Base-by-base conservation (phyloP, 2,329 filamentous ascomycete species). In the Exophiala aquamarina region DNA sequence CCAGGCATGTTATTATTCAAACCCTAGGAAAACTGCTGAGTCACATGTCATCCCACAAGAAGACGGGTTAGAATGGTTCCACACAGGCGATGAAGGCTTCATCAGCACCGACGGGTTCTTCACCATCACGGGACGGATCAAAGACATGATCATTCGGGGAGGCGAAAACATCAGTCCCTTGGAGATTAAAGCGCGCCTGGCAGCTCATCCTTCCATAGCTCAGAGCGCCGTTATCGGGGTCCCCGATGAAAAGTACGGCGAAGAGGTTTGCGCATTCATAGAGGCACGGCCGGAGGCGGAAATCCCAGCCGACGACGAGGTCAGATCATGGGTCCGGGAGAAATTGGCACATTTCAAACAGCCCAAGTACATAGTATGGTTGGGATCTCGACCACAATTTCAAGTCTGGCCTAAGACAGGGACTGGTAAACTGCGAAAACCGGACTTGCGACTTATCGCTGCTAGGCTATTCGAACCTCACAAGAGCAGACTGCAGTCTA, bases 101-200 rank as follows among this genome's bases (percentile, higher is more conserved):
- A 93, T 97, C 79, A 15, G 94, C 69, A 67, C 67, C 63, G 55
- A 71, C 63, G 92, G 92, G 1, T 96, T 90, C 63, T 81, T 96
- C 2, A 79, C 80, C 56, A 95, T 97, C 60, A 96, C 55, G 3
- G 55, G 55, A 1, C 28, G 55, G 18, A 55, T 57, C 63, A 97
- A 97, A 69, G 92, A 97, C 64, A 70, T 97, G 38, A 96, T 97
- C 58, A 96, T 97, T 63, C 81, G 89, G 28, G 52, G 88, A 17
- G 92, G 92, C 20, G 92, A 97, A 66, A 97, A 97, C 64, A 95
- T 96, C 46, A 88, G 95, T 65, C 93, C 92, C 0, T 74, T 94
- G 7, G 92, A 97, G 66, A 78, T 97, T 2, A 92, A 97, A 66
- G 90, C 94, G 63, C 90, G 83, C 55, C 75, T 97, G 3, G 81